Base-by-base conservation (phyloP, 2,329 filamentous ascomycete species). In the Ploettnerulaceae sp. region DNA sequence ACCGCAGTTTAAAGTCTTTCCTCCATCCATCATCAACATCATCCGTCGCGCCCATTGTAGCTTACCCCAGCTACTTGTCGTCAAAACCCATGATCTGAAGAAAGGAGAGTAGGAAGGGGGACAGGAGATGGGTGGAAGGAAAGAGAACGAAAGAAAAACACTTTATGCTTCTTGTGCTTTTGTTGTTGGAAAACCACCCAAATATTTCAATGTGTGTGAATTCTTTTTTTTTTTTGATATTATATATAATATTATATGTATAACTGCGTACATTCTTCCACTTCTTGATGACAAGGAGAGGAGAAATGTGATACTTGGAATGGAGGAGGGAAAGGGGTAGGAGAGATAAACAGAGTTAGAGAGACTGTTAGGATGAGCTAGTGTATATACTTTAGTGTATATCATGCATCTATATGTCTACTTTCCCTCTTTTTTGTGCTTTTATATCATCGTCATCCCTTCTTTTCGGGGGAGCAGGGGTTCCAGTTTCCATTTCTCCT, bases 361-460 rank as follows among this genome's bases (percentile, higher is more conserved):
- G 20, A 17, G 29, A 21, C 18, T 22, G 24, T 25, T 33, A 28
- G 31, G 12, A 36, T 17, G 32, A 24, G 22, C 17, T 31, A 37
- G 42, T 35, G 42, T 37, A 29, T 21, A 45, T 37, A 45, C 15
- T 21, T n/a, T 35, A 31, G 33, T 36, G 37, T 21, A 28, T 28
- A 37, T 36, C 24, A 18, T 29, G 26, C 25, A 42, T 17, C 25
- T 37, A 36, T 22, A 32, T 21, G 33, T 45, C 33, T 37, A 17
- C 17, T 21, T n/a, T 29, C 7, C 22, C 22, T 11, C 15, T 22
- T 40, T 38, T 43, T 45, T 47, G 31, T 12, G 38, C 26, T 46
- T 8, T 18, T 32, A 25, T 41, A 39, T 45, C 24, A 15, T 36
- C 15, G 3, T 29, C 14, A n/a, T 28, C n/a, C 11, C 14, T 36